Evolutionary conservation across 305 asterid genomes (phyloP).

Genomic region (Rubia peregrina): DNA sequence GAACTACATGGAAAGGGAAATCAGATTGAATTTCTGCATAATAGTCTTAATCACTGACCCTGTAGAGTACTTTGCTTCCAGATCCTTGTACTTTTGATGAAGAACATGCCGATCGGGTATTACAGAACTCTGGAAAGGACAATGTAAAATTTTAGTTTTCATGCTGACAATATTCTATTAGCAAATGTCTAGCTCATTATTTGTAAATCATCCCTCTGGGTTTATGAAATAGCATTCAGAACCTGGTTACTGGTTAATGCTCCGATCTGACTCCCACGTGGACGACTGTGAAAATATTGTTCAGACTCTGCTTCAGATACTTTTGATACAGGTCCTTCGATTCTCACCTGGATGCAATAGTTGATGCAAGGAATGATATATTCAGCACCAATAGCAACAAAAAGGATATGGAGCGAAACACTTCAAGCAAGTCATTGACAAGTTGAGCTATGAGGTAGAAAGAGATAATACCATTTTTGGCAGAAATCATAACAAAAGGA

Average conservation of each 20-base stretch:
- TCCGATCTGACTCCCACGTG: constrained; percentile 92
- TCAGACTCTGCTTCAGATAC: constrained; percentile 84
- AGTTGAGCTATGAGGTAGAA: too few relatives aligned
- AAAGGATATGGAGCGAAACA: too few relatives aligned
- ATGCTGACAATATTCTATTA: constrained; percentile 10
- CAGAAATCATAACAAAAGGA: too few relatives aligned
- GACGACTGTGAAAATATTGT: constrained; percentile 90
- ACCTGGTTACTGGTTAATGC: constrained; percentile 96
- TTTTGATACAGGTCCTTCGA: constrained; percentile 83
- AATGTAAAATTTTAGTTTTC: constrained; percentile 5
- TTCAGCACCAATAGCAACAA: neutral
- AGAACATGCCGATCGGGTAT: constrained; percentile 73
- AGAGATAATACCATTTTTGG: too few relatives aligned
- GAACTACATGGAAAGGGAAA: constrained; percentile 9
- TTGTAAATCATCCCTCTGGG: constrained; percentile 5
- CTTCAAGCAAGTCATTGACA: too few relatives aligned
- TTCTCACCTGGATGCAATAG: constrained; percentile 57
- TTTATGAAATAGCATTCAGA: constrained; percentile 7
- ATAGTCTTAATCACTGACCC: constrained; percentile 51
- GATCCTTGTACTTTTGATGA: constrained; percentile 51
- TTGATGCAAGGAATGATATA: constrained; percentile 12
- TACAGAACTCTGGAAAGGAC: constrained; percentile 52
- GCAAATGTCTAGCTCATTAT: constrained; percentile 10
- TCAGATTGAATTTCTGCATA: constrained; percentile 14
- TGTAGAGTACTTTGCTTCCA: constrained; percentile 65